phyloP scores from a whole-genome alignment of 345 rosid genomes.

The Camelina hispida region DNA sequence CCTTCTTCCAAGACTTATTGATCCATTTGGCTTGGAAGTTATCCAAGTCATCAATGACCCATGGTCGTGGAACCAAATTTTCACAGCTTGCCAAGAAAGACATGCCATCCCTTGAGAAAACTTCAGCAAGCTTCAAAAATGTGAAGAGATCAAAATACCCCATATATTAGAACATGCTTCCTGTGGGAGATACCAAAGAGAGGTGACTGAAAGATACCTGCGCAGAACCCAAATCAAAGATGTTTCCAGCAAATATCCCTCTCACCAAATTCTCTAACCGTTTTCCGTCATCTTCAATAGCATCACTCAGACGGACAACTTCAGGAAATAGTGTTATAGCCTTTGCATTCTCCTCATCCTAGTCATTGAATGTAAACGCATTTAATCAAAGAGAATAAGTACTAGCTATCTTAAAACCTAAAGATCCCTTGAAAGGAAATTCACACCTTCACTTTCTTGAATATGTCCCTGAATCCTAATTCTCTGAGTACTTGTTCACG shows the following conservation, averaged over 20 bases:
- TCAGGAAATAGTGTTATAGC: slow-evolving; percentile 82
- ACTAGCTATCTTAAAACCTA: not conserved
- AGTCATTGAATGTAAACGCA: slow-evolving; percentile 20
- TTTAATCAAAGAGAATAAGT: not conserved
- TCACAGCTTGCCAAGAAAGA: slow-evolving; percentile 89
- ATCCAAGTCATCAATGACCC: slow-evolving; percentile 97
- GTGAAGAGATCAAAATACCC: slow-evolving; percentile 28
- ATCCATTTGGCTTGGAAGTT: slow-evolving; percentile 75
- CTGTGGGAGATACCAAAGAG: slow-evolving; percentile 19
- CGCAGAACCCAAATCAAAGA: slow-evolving; percentile 96
- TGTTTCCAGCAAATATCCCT: slow-evolving; percentile 96
- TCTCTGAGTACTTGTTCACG: slow-evolving; percentile 90
- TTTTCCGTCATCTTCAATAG: slow-evolving; percentile 67
- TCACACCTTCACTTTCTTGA: slow-evolving; percentile 92
- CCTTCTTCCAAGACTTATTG: slow-evolving; percentile 96
- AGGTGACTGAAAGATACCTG: slow-evolving; percentile 53
- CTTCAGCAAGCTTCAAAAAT: slow-evolving; percentile 90
- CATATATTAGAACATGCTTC: not conserved
- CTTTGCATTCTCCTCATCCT: slow-evolving; percentile 98
- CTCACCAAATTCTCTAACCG: slow-evolving; percentile 77
- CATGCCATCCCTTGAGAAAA: slow-evolving; percentile 92
- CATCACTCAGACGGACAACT: slow-evolving; percentile 76
- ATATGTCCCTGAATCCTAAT: slow-evolving; percentile 88
- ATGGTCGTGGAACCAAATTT: slow-evolving; percentile 88
- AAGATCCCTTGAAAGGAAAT: not conserved